Percentiles rank a stretch among this genome's conserved stretches.
These are phyloP conservation scores for Blepharisma japonicum DNA, from an alignment of 73 alveolate species.

Conservation along the genomic window DNA sequence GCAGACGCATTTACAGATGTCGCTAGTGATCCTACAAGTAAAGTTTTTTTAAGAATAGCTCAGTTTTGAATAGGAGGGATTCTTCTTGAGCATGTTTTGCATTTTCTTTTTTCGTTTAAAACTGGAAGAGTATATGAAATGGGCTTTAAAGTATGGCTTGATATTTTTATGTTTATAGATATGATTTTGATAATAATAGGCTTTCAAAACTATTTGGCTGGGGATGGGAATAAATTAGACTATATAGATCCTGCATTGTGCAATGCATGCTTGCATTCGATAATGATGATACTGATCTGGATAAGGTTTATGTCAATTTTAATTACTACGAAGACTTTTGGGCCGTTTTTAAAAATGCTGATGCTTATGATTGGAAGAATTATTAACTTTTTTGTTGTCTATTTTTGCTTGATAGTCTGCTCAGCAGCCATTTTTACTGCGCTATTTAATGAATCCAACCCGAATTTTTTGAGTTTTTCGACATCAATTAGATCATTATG, in stretches of 20 bases:
- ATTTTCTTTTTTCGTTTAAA: conserved; percentile 34
- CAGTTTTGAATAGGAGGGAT: neutral
- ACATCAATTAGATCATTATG: conserved; percentile 55
- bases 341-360: conserved; percentile 60
- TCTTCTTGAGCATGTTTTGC: neutral
- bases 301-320: neutral
- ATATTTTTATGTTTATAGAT: conserved; percentile 7
- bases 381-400: conserved; percentile 56
- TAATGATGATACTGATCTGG: conserved; percentile 12
- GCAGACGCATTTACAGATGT: neutral
- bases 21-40: neutral
- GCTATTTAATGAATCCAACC: conserved; percentile 49
- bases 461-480: conserved; percentile 49
- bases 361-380: conserved; percentile 57
- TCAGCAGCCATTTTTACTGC: conserved; percentile 66
- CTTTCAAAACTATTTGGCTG: neutral
- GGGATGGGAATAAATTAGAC: conserved; percentile 8
- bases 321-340: conserved; percentile 32
- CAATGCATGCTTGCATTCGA: conserved; percentile 38
- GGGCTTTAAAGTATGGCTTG: conserved; percentile 29
- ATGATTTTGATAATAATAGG: conserved; percentile 19
- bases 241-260: conserved; percentile 40
- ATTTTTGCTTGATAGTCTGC: conserved; percentile 51
- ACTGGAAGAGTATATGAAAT: conserved; percentile 40
- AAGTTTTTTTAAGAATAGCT: neutral